Evolutionary conservation across 768 basidiomycete genomes (phyloP).

Genomic region (Gloeopeniophorella convolvens): DNA sequence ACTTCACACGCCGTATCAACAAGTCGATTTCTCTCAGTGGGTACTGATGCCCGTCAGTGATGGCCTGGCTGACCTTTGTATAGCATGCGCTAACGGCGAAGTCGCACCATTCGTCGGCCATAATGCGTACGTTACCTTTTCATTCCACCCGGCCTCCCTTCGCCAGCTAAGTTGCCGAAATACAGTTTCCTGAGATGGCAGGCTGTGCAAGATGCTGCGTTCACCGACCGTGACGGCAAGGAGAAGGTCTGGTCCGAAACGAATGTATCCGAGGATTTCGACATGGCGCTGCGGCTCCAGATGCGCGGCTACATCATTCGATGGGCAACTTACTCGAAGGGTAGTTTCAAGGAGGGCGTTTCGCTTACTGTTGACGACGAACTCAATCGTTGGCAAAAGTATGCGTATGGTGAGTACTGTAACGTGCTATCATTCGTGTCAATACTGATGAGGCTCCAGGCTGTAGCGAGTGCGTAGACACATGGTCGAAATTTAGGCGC

Average conservation of each 20-base stretch:
- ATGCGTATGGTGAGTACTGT: conserved; percentile 53
- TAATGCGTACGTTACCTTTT: conserved; percentile 29
- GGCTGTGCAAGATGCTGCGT: conserved; percentile 50
- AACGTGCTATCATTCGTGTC: background rate
- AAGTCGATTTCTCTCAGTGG: conserved; percentile 33
- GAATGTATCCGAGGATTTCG: conserved; percentile 64
- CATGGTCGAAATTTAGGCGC: background rate
- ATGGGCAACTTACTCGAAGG: conserved; percentile 81
- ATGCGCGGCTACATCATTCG: conserved; percentile 43
- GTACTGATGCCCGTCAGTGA: background rate
- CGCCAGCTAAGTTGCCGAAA: background rate
- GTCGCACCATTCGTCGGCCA: conserved; percentile 42
- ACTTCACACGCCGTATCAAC: conserved; percentile 47
- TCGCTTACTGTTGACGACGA: conserved; percentile 87
- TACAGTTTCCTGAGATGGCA: conserved; percentile 45
- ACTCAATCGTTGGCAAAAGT: conserved; percentile 90
- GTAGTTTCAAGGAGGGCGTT: conserved; percentile 89
- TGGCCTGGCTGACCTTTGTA: background rate
- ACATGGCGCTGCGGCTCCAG: conserved; percentile 60
- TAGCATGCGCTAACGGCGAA: conserved; percentile 37
- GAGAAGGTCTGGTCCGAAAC: conserved; percentile 61
- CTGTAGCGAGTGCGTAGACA: conserved; percentile 43
- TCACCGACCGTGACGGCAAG: conserved; percentile 43
- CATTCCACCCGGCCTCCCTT: background rate
- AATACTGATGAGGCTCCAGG: conserved; percentile 30